phyloP scores from a whole-genome alignment of 1,284 basidiomycete species.

The Trichosporon sp. region DNA sequence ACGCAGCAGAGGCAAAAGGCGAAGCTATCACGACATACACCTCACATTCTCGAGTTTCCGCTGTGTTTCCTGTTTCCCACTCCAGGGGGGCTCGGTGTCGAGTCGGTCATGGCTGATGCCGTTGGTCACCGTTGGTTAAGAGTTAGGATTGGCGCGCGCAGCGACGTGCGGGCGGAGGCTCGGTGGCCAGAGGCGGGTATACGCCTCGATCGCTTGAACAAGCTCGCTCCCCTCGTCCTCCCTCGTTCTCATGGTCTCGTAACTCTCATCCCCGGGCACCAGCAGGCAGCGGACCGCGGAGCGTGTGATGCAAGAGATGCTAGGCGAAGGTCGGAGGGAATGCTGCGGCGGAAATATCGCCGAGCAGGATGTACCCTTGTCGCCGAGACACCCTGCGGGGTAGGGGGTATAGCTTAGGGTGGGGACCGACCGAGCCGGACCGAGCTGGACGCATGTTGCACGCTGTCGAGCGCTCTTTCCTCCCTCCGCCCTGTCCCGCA shows the following conservation, averaged over 20 bases:
- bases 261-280: not conserved
- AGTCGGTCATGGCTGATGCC: not conserved
- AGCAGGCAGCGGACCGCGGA: not conserved
- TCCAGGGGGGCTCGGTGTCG: not conserved
- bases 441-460: not conserved
- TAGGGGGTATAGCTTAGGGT: not conserved
- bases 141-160: not conserved
- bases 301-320: too few relatives aligned
- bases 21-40: not conserved
- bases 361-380: not conserved
- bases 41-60: not conserved
- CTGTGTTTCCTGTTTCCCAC: not conserved
- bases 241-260: not conserved
- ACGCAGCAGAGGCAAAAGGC: not conserved
- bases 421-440: not conserved
- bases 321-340: not conserved
- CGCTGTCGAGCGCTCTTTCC: not conserved
- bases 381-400: not conserved
- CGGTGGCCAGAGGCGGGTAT: too few relatives aligned
- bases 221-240: too few relatives aligned
- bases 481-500: too few relatives aligned
- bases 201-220: not conserved
- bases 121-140: not conserved
- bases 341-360: not conserved
- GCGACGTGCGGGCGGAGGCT: not conserved